Conservation (phyloP, 495 filamentous ascomycete species). For the Durotheca rogersii region DNA sequence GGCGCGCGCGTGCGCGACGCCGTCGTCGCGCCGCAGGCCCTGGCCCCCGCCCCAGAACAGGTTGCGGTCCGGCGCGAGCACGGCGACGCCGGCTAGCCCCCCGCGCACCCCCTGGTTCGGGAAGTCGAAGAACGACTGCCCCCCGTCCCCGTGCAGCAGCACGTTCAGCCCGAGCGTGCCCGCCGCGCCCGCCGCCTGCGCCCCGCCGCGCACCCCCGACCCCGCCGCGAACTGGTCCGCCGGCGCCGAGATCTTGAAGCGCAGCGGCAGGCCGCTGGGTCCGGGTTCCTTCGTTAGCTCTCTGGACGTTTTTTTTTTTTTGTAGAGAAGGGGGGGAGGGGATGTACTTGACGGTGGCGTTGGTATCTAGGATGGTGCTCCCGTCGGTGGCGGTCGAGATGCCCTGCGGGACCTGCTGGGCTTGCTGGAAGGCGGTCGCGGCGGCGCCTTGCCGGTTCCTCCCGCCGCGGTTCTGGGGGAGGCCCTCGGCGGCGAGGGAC, state of each 20-base stretch:
- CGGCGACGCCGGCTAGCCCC: slow-evolving; percentile 48
- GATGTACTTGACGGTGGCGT: slow-evolving; percentile 47
- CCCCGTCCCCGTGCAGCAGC: slow-evolving; percentile 55
- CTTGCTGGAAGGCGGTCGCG: slow-evolving; percentile 42
- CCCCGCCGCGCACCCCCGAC: slow-evolving; percentile 43
- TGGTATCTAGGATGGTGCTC: slow-evolving; percentile 50
- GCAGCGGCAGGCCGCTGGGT: slow-evolving; percentile 44
- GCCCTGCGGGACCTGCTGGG: slow-evolving; percentile 38
- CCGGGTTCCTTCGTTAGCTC: slow-evolving; percentile 6
- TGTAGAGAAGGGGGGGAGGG: background rate
- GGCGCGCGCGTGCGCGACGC: slow-evolving; percentile 49
- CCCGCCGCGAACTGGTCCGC: slow-evolving; percentile 46
- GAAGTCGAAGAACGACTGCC: slow-evolving; percentile 59
- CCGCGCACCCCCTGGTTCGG: slow-evolving; percentile 52
- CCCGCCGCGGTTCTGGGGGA: slow-evolving; percentile 25
- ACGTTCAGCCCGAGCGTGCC: slow-evolving; percentile 48
- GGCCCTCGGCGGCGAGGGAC: slow-evolving; percentile 32
- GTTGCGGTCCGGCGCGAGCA: slow-evolving; percentile 51
- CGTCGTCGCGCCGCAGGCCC: slow-evolving; percentile 50
- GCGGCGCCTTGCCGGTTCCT: background rate
- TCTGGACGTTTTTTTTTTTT: background rate
- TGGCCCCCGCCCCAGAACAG: slow-evolving; percentile 54
- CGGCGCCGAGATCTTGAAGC: slow-evolving; percentile 50
- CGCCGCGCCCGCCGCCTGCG: slow-evolving; percentile 26
- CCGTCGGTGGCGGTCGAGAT: slow-evolving; percentile 47